Base-by-base conservation (phyloP, 495 filamentous ascomycete genomes). In the Penicillium macrosclerotiorum region DNA sequence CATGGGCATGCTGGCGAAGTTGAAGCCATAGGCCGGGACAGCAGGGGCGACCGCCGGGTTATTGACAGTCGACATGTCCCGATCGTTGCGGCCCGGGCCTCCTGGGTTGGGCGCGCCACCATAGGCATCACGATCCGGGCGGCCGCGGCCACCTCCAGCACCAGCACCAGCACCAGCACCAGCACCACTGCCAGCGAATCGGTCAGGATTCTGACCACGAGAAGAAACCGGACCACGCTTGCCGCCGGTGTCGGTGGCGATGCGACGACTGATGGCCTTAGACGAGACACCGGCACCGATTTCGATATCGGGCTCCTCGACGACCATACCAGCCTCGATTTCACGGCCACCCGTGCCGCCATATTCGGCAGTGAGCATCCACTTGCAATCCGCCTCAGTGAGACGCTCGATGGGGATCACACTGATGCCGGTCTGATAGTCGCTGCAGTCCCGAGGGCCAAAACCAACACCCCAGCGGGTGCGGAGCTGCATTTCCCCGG, bases 391-490 rank as follows among this genome's bases (percentile, higher is more conserved):
- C 14, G 93, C 94, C 43, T 98, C 94, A 6, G 93, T 98, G 12
- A 98, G 80, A 45, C 89, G 84, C 49, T 83, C 77, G 58, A 97
- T 88, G 2, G 93, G 93, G 47, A 98, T 96, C 20, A 97, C 68
- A 64, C 91, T 96, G 66, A 96, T 80, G 24, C 93, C 93, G 9
- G 82, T 91, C 42, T 84, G 79, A 65, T 97, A 99, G 63, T 99
- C 90, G 63, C 88, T 92, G 74, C 93, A 99, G 60, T 99, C 94
- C 50, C 94, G 87, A 12, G 93, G 94, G 2, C 93, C 93, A 56
- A 95, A 99, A 3, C 93, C 93, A 26, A 99, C 94, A 51, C 93
- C 93, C 93, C 93, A 99, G 38, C 90, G 82, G 20, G 91, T 96
- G 84, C 92, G 79, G 23, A 89, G 76, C 52, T 87, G 79, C 74